Percentiles rank a stretch among this genome's conserved stretches.
Conservation (phyloP, 352 stramenopile species). For the Phytophthora parvispora region DNA sequence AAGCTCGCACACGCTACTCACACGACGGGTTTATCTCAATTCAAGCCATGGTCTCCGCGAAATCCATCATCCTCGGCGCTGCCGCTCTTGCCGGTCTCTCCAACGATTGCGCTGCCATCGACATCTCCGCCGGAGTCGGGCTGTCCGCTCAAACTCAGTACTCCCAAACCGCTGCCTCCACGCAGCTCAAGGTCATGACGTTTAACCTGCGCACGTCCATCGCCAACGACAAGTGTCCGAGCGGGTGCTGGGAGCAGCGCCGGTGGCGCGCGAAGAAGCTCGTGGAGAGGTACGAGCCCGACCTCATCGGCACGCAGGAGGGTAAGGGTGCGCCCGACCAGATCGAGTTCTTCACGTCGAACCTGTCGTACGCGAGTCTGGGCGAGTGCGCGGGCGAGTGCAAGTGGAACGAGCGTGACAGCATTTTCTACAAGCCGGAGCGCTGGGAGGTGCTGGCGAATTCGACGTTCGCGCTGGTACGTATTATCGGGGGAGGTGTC, state of each 20-base stretch:
- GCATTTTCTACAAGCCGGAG: constrained; percentile 67
- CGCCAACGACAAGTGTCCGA: constrained; percentile 60
- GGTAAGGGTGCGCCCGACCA: constrained; percentile 59
- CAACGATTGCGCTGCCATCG: neutral
- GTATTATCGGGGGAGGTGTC: neutral
- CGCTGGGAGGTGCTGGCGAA: constrained; percentile 52
- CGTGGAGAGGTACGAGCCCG: constrained; percentile 52
- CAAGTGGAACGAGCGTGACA: constrained; percentile 65
- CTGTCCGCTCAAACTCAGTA: constrained; percentile 5
- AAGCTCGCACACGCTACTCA: no score
- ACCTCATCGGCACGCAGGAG: constrained; percentile 76
- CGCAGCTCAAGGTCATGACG: constrained; percentile 65
- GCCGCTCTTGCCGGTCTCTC: neutral
- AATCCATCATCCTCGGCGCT: constrained; percentile 2
- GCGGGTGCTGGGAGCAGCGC: constrained; percentile 64
- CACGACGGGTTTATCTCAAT: no score
- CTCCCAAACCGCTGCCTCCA: neutral
- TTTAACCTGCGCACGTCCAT: constrained; percentile 73
- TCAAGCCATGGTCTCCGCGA: constrained; percentile 1
- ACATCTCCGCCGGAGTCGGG: neutral
- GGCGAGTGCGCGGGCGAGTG: constrained; percentile 70
- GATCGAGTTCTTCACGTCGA: constrained; percentile 50
- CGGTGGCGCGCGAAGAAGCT: constrained; percentile 49
- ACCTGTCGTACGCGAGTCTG: constrained; percentile 50
- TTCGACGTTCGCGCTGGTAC: constrained; percentile 69